A percentile compares a stretch with the other conserved stretches of the same genome.
Conservation (phyloP, 495 filamentous ascomycete genomes). For the Aspergillus funiculosus region DNA sequence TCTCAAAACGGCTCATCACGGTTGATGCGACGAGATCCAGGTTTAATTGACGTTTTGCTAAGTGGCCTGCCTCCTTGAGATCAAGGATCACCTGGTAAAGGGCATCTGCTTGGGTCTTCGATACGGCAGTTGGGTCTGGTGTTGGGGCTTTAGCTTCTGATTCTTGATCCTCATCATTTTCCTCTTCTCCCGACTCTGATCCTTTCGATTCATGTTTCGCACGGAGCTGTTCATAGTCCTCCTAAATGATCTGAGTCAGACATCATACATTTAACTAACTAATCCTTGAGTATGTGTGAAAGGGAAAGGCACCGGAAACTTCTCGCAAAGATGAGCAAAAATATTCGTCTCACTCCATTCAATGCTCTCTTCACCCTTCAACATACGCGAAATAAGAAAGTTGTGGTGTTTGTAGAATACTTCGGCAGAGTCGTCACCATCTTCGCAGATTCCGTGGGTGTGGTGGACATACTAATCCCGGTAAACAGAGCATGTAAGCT, state of each 20-base stretch:
- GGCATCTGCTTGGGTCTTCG: conserved; percentile 33
- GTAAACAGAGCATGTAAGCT: neutral
- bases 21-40: conserved; percentile 34
- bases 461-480: conserved; percentile 36
- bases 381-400: conserved; percentile 55
- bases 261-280: neutral
- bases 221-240: conserved; percentile 36
- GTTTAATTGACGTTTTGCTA: conserved; percentile 44
- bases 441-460: conserved; percentile 41
- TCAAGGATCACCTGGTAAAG: conserved; percentile 35
- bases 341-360: conserved; percentile 52
- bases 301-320: conserved; percentile 38
- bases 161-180: conserved; percentile 19
- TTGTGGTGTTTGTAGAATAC: conserved; percentile 48
- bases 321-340: conserved; percentile 45
- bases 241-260: conserved; percentile 26
- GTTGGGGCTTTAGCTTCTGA: conserved; percentile 20
- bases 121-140: conserved; percentile 26
- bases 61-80: conserved; percentile 36
- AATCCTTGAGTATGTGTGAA: neutral
- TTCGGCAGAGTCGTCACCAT: conserved; percentile 44
- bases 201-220: conserved; percentile 27
- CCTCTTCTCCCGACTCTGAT: conserved; percentile 22
- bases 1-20: conserved; percentile 24
- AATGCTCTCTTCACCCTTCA: conserved; percentile 49